Evolutionary conservation across 192 early-diverging fungal genomes (phyloP).

Genomic region (Chytriomyces hyalinus): DNA sequence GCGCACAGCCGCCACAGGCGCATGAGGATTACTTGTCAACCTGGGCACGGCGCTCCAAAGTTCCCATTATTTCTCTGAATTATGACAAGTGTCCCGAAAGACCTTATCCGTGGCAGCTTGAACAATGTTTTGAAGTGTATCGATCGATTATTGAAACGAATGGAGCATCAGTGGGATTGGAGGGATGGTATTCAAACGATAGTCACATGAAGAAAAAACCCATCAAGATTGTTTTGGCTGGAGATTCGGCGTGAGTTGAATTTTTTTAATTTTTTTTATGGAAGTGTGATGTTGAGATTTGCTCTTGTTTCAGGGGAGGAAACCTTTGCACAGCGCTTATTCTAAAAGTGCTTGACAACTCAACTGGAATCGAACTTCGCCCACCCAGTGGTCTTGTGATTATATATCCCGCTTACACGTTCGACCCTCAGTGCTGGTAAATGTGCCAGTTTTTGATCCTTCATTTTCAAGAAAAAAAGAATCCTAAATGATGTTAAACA

Average conservation of each 20-base stretch:
- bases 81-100: constrained; percentile 95
- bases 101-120: constrained; percentile 89
- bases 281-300: constrained; percentile 1
- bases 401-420: constrained; percentile 54
- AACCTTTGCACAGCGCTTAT: constrained; percentile 81
- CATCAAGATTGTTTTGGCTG: constrained; percentile 77
- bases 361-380: constrained; percentile 57
- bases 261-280: constrained; percentile 2
- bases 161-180: constrained; percentile 78
- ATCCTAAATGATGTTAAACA: constrained; percentile 50
- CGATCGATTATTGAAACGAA: constrained; percentile 71
- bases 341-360: constrained; percentile 75
- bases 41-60: constrained; percentile 75
- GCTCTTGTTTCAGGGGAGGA: constrained; percentile 70
- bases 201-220: constrained; percentile 46
- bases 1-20: constrained; percentile 84
- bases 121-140: constrained; percentile 93
- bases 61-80: constrained; percentile 82
- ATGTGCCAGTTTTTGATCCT: not conserved
- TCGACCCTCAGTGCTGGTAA: constrained; percentile 89
- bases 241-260: constrained; percentile 88
- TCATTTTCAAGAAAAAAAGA: constrained; percentile 6
- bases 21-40: constrained; percentile 84
- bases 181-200: constrained; percentile 50
- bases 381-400: constrained; percentile 78